A percentile compares a stretch with the other conserved stretches of the same genome.
These are phyloP conservation scores for Globisporangium paddicum DNA, from an alignment of 352 stramenopile species.

Conservation along the genomic window DNA sequence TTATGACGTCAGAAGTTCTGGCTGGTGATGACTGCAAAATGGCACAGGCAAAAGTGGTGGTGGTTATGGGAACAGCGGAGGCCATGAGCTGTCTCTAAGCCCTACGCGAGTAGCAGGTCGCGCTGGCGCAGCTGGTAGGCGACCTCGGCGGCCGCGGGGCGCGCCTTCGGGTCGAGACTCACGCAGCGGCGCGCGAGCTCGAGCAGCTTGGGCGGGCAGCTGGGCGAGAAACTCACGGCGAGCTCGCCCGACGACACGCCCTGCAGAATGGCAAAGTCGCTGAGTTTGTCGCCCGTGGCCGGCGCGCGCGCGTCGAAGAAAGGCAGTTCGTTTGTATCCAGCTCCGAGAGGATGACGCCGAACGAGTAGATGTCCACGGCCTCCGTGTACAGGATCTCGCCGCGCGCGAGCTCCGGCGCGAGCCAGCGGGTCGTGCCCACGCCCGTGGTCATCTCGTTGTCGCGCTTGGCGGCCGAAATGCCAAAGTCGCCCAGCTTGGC, in stretches of 20 bases:
- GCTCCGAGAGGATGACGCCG: constrained; percentile 58
- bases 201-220: constrained; percentile 40
- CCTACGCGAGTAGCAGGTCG: constrained; percentile 38
- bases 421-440: constrained; percentile 64
- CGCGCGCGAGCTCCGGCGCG: constrained; percentile 57
- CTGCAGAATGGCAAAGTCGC: constrained; percentile 57
- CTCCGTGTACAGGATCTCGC: constrained; percentile 55
- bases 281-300: constrained; percentile 31
- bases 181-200: constrained; percentile 48
- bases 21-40: not conserved
- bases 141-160: constrained; percentile 46
- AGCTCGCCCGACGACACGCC: constrained; percentile 41
- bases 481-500: constrained; percentile 70
- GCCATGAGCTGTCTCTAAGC: too few species aligned
- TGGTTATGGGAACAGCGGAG: too few species aligned
- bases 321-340: constrained; percentile 66
- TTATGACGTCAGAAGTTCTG: too few species aligned
- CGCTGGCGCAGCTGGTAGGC: constrained; percentile 57
- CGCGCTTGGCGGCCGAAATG: constrained; percentile 47
- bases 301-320: constrained; percentile 36
- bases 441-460: constrained; percentile 54
- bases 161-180: constrained; percentile 41
- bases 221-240: constrained; percentile 29
- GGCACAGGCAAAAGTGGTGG: not conserved
- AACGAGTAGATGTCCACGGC: constrained; percentile 69